phyloP scores from a whole-genome alignment of 2,329 filamentous ascomycete species.

The Neophaeococcomyces aloes region DNA sequence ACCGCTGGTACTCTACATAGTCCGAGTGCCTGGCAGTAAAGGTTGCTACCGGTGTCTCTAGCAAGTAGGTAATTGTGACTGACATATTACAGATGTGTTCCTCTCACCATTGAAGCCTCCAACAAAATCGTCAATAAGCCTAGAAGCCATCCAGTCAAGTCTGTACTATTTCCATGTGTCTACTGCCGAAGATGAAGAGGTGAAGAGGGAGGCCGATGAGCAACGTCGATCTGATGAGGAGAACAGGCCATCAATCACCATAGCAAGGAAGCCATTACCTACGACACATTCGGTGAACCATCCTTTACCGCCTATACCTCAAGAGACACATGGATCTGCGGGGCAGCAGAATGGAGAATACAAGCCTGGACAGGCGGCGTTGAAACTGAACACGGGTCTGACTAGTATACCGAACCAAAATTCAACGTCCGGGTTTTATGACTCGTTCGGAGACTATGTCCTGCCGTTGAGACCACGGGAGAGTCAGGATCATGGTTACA shows the following conservation, averaged over 20 bases:
- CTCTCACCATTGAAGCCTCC: constrained; percentile 84
- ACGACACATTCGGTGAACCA: constrained; percentile 16
- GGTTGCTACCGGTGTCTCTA: constrained; percentile 41
- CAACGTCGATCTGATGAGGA: constrained; percentile 20
- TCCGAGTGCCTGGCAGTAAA: constrained; percentile 80
- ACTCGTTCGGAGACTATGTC: constrained; percentile 3
- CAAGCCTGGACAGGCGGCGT: background rate
- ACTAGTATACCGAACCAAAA: background rate
- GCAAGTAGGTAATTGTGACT: constrained; percentile 5
- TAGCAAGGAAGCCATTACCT: constrained; percentile 22
- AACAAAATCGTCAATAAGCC: constrained; percentile 70
- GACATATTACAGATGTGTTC: constrained; percentile 59
- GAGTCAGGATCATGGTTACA: background rate
- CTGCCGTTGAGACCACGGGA: background rate
- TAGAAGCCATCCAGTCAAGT: constrained; percentile 73
- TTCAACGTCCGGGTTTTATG: background rate
- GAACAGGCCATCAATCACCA: constrained; percentile 6
- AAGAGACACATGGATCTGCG: background rate
- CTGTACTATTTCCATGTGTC: constrained; percentile 87
- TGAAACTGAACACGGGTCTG: background rate
- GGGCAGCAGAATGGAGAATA: no score
- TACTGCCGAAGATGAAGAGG: constrained; percentile 45
- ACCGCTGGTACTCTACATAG: constrained; percentile 78
- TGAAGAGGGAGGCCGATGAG: constrained; percentile 31
- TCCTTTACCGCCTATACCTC: constrained; percentile 14